These are phyloP conservation scores for Aspergillus latus DNA, from an alignment of 2,329 filamentous ascomycete genomes.

Conservation along the genomic window DNA sequence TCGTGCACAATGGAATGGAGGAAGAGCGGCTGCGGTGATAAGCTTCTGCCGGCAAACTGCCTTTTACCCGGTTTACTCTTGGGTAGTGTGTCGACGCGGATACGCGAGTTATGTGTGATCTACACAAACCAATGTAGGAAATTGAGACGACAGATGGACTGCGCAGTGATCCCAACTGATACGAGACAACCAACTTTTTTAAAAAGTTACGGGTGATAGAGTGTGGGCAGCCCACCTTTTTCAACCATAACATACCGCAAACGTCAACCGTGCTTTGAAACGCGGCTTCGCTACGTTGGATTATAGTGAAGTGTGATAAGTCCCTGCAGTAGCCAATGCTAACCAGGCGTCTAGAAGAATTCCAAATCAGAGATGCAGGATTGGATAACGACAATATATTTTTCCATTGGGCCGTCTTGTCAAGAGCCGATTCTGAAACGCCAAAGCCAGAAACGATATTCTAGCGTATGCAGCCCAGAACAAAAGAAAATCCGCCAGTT, in stretches of 20 bases:
- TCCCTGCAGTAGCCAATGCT: neutral
- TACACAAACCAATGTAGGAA: neutral
- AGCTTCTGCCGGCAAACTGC: slow-evolving; percentile 5
- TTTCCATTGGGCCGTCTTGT: neutral
- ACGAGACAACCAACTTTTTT: neutral
- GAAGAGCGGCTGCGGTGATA: neutral
- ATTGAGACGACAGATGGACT: neutral
- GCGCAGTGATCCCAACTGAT: neutral
- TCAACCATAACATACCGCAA: neutral
- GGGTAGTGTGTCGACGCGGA: neutral
- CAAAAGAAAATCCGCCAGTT: neutral
- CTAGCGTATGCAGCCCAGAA: neutral
- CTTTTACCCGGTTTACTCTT: neutral
- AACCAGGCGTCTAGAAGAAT: neutral
- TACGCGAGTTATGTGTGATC: neutral
- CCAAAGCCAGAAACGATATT: neutral
- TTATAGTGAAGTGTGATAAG: neutral
- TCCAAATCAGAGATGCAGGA: neutral
- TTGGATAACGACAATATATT: neutral
- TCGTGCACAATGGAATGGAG: neutral
- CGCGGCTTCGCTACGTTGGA: neutral
- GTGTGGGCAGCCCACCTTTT: too few species aligned
- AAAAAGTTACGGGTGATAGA: too few species aligned
- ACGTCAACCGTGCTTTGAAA: neutral
- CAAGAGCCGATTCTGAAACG: neutral